Percentiles rank a stretch among this genome's conserved stretches.
Evolutionary conservation across 2,329 filamentous ascomycete species (phyloP).

Genomic region (Cadophora malorum): DNA sequence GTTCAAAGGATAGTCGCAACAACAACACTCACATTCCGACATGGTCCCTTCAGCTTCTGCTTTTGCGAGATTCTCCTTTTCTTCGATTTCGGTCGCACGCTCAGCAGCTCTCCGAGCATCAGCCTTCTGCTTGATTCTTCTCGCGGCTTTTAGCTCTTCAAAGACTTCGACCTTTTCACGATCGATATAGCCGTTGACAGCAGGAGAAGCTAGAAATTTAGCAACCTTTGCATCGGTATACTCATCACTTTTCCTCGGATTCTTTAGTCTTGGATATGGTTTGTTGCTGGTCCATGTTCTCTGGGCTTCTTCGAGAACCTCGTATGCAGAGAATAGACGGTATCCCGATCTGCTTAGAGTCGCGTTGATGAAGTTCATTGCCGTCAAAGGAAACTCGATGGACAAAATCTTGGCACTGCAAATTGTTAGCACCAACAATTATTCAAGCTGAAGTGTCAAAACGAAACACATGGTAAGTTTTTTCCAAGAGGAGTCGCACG

Average conservation of each 20-base stretch:
- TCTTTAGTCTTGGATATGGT: constrained; percentile 43
- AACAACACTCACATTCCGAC: constrained; percentile 78
- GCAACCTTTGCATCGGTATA: constrained; percentile 24
- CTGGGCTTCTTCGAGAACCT: constrained; percentile 47
- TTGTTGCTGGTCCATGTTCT: constrained; percentile 36
- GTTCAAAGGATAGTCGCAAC: constrained; percentile 67
- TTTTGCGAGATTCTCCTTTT: constrained; percentile 50
- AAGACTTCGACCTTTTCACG: constrained; percentile 33
- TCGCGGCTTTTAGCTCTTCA: constrained; percentile 51
- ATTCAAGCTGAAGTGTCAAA: background rate
- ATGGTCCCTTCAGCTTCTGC: constrained; percentile 58
- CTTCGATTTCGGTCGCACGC: constrained; percentile 48
- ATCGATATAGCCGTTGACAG: background rate
- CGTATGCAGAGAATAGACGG: constrained; percentile 44
- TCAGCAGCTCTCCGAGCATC: constrained; percentile 49
- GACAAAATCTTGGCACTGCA: constrained; percentile 37
- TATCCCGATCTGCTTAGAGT: constrained; percentile 44
- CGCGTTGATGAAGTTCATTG: constrained; percentile 47
- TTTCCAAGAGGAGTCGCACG: background rate
- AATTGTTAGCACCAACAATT: constrained; percentile 20
- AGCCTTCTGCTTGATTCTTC: constrained; percentile 42
- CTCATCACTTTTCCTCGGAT: constrained; percentile 36
- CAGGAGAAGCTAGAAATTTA: constrained; percentile 14
- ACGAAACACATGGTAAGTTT: background rate
- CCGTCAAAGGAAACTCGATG: constrained; percentile 48